Evolutionary conservation across 805 yeast genomes (phyloP), one percentile per base, ranked within the genome.

Genomic region (Lipomyces orientalis): DNA sequence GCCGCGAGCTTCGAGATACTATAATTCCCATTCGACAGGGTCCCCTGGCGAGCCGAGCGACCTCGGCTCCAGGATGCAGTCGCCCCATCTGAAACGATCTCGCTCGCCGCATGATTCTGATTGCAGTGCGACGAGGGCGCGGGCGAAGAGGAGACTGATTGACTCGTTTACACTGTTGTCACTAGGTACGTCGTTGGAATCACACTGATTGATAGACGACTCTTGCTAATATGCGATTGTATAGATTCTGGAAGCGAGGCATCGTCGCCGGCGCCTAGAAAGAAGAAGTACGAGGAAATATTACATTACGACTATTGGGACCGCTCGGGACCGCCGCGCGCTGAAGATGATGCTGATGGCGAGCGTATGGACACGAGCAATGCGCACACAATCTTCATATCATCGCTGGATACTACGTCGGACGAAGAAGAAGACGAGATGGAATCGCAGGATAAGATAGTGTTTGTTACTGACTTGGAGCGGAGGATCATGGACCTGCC

Each of bases 231-330:
- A 12, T 35, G 8, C 16, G 46, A n/a, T 16, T 56, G 34, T 39
- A 12, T n/a, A 43, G 65, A 37, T 33, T 31, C 58, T 16, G 54
- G 43, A 31, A 51, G 59, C 25, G 54, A n/a, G 12, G 46, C 46
- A 31, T 58, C 43, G 22, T 61, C 64, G 19, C 46, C 66, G 10
- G 64, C 56, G 55, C 63, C 64, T 4, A 56, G 54, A 5, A 60
- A 61, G 58, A 67, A 64, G 59, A 33, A 14, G 52, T 58, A 37
- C n/a, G 68, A 67, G 51, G 63, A 64, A 5, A 64, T 64, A 22
- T 25, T 65, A 39, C 65, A 58, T 58, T 68, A 68, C 43, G 71
- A 68, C 62, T 68, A 65, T 55, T 68, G 71, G 71, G 71, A 68
- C 51, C 60, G 65, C 58, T 51, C 58, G 43, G 62, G 61, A 51